Percentiles rank a stretch among this genome's conserved stretches.
Evolutionary conservation across 257 asterid species (phyloP).

Genomic region (Nyctanthes arbortristis): DNA sequence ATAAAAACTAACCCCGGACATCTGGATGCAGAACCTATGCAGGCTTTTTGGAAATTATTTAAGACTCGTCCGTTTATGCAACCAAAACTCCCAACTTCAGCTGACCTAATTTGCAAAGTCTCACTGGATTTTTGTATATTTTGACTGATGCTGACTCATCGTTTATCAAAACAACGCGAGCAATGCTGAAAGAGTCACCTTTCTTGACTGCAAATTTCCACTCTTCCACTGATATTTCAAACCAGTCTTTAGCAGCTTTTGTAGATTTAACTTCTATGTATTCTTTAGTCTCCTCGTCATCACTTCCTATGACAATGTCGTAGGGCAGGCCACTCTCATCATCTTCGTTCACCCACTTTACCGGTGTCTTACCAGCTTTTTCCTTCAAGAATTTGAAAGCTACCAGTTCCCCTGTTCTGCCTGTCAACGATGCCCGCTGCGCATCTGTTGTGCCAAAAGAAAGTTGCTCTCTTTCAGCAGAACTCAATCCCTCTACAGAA

Average conservation of each 20-base stretch:
- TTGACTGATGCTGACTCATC: conserved; percentile 60
- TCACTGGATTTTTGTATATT: conserved; percentile 70
- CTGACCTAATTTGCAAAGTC: conserved; percentile 75
- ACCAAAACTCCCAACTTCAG: conserved; percentile 68
- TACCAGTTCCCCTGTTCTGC: conserved; percentile 77
- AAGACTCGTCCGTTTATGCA: conserved; percentile 31
- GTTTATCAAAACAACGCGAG: conserved; percentile 60
- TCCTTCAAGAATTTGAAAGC: conserved; percentile 65
- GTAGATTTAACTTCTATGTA: conserved; percentile 91
- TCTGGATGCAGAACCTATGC: not conserved
- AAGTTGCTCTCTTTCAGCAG: conserved; percentile 34
- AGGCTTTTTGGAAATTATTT: not conserved
- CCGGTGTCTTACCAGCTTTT: conserved; percentile 41
- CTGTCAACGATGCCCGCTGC: conserved; percentile 64
- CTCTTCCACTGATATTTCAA: conserved; percentile 65
- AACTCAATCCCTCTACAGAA: conserved; percentile 34
- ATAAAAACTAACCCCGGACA: not conserved
- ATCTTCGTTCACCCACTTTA: conserved; percentile 81
- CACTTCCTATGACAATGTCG: conserved; percentile 56
- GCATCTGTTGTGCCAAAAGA: conserved; percentile 25
- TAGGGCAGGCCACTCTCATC: conserved; percentile 85
- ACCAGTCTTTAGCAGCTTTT: conserved; percentile 64
- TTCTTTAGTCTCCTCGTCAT: conserved; percentile 43
- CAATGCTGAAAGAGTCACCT: conserved; percentile 89
- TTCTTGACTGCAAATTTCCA: conserved; percentile 91